Percentiles rank a stretch among this genome's conserved stretches.
Evolutionary conservation across 495 filamentous ascomycete genomes (phyloP).

Genomic region (Choiromyces venosus): DNA sequence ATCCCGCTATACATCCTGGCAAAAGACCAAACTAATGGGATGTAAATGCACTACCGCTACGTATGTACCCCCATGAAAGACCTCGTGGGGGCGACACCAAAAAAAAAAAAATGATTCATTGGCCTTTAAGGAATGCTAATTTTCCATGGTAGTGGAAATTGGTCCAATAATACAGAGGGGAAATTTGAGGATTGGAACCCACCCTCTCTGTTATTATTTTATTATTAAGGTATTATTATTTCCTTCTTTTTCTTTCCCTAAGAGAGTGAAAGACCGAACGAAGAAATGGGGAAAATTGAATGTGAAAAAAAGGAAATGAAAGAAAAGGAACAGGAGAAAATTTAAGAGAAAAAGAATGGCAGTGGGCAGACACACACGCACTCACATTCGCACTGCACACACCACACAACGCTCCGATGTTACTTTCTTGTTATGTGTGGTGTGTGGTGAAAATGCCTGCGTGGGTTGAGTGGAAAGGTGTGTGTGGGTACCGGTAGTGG

Average conservation of each 20-base stretch:
- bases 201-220: slow-evolving; percentile 20
- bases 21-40: slow-evolving; percentile 36
- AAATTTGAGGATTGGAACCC: slow-evolving; percentile 1
- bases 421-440: neutral
- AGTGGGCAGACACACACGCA: neutral
- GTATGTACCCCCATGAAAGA: slow-evolving; percentile 15
- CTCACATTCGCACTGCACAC: neutral
- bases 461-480: neutral
- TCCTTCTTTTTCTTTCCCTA: neutral
- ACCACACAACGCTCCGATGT: neutral
- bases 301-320: neutral
- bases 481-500: slow-evolving; percentile 16
- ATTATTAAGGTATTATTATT: slow-evolving; percentile 28
- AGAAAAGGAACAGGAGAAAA: neutral
- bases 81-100: slow-evolving; percentile 28
- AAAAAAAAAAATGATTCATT: neutral
- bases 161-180: slow-evolving; percentile 17
- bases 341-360: neutral
- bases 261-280: neutral
- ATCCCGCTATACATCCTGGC: slow-evolving; percentile 38
- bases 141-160: slow-evolving; percentile 32
- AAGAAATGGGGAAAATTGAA: neutral
- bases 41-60: slow-evolving; percentile 27
- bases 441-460: neutral
- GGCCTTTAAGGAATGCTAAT: slow-evolving; percentile 31